phyloP scores from a whole-genome alignment of 306 rosid species.

The Prosopis cineraria region DNA sequence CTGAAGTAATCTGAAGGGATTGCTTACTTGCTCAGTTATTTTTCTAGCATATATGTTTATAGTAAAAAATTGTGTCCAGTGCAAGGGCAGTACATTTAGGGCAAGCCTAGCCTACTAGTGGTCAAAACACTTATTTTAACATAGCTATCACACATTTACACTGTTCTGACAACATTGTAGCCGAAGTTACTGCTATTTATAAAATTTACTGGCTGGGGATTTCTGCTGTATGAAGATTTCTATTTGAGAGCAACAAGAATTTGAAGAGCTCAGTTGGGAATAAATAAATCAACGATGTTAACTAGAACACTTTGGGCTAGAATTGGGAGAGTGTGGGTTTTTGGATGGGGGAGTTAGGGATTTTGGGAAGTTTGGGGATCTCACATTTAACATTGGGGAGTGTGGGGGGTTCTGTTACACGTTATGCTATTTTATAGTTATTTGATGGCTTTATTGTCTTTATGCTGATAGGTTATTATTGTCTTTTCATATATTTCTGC shows the following conservation, averaged over 20 bases:
- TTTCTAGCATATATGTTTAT: neutral
- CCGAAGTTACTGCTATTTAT: neutral
- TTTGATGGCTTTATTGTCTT: no score
- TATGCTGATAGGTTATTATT: no score
- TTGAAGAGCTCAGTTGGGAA: neutral
- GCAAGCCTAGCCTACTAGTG: neutral
- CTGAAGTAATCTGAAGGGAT: no score
- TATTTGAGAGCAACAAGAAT: neutral
- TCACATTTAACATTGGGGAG: neutral
- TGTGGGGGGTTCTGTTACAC: no score
- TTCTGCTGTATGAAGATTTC: neutral
- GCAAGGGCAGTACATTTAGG: no score
- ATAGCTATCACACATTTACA: neutral
- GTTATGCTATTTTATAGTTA: no score
- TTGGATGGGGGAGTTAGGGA: neutral
- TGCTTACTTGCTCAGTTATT: neutral
- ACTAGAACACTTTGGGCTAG: neutral
- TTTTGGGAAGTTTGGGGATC: neutral
- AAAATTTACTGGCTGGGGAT: neutral
- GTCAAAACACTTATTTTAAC: neutral
- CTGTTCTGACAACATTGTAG: neutral
- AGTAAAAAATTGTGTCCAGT: no score
- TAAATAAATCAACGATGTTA: neutral
- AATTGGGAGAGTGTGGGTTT: neutral
- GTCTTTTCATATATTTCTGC: no score